Base-by-base conservation (phyloP, 192 early-diverging fungal genomes). In the Coemansia sp. region DNA sequence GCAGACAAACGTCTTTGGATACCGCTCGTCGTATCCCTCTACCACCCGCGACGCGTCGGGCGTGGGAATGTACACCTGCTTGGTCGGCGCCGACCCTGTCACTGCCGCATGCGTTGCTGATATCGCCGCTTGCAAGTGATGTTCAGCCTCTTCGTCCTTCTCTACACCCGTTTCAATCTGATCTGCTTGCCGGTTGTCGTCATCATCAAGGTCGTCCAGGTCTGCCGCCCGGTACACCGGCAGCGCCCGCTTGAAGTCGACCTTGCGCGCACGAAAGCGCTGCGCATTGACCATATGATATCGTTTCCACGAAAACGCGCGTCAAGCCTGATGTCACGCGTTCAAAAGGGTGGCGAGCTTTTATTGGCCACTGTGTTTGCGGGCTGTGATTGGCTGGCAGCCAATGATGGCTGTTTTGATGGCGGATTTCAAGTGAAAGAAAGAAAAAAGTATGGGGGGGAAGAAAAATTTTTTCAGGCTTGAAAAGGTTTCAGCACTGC, bases 61-160 rank as follows among this genome's bases (percentile, higher is more conserved):
- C 1, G 91, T 93, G 8, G 96, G 94, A 68, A 98, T 97, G 59
- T 86, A 87, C 20, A 82, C 77, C 38, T 85, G 83, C 42, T 81
- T 64, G 9, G 55, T 64, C 12, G 69, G 70, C 40, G 79, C 79
- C 6, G 82, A 79, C 20, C 89, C 83, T 6, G 78, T 80, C 10
- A 79, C 81, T 3, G 85, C 82, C 8, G 83, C 83, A 44, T 87
- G 84, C 10, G 86, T 83, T 3, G 93, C 86, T 45, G 86, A 86
- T 39, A 96, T 88, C 56, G 89, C 94, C 15, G 88, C 91, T 85
- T 94, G 94, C 53, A 97, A 80, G 61, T 98, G 94, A 69, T 93
- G 89, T 79, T 98, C 91, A 36, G 69, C 61, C 66, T 98, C 95
- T 77, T 98, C 96, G 60, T 95, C 96, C 70, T 98, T 96, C 61